These are phyloP conservation scores for Lolium rigidum DNA, from an alignment of 176 grass and related monocot genomes.

Conservation along the genomic window DNA sequence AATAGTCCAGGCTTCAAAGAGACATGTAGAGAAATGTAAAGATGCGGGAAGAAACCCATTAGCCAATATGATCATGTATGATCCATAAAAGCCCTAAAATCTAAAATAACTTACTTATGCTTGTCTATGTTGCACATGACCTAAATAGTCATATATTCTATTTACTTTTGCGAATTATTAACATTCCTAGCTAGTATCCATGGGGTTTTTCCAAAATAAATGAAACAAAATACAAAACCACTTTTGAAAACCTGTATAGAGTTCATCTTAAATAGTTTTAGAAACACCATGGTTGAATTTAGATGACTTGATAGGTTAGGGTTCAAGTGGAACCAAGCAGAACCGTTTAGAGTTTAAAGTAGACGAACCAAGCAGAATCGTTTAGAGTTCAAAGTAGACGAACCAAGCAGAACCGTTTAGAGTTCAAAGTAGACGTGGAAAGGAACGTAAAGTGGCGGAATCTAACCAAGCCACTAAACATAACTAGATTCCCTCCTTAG, in stretches of 20 bases:
- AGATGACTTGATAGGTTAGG: neutral
- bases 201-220: neutral
- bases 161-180: neutral
- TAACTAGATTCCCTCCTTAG: neutral
- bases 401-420: neutral
- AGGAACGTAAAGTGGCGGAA: neutral
- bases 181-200: neutral
- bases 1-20: too few species aligned
- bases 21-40: too few species aligned
- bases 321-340: neutral
- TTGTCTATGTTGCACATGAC: neutral
- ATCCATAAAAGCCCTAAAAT: neutral
- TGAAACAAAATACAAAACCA: too few species aligned
- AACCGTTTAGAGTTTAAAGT: neutral
- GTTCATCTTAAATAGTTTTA: neutral
- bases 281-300: neutral
- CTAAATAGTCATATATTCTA: neutral
- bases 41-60: neutral
- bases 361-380: neutral
- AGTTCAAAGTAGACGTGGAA: neutral
- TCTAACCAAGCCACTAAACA: constrained; percentile 36
- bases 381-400: neutral
- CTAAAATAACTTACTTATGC: neutral
- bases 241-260: neutral
- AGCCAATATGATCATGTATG: neutral